These are phyloP conservation scores for Gaultheria prostrata DNA, from an alignment of 148 eudicot genomes.

Conservation along the genomic window DNA sequence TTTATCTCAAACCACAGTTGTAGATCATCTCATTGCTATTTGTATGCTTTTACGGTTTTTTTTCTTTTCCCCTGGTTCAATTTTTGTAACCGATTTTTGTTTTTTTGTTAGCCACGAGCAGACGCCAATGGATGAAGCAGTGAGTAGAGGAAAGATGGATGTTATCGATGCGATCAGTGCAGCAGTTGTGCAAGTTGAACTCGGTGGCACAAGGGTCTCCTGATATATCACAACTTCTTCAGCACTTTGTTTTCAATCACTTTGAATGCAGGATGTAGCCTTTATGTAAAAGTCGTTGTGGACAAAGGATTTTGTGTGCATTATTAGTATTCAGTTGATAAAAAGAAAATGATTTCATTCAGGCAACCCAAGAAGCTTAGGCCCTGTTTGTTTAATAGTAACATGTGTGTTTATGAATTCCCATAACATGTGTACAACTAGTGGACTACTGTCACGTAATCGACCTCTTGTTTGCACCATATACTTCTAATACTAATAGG, in stretches of 20 bases:
- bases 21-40: not conserved
- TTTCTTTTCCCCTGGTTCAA: not conserved
- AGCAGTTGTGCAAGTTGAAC: slow-evolving; percentile 63
- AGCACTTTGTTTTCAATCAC: not conserved
- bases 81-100: not conserved
- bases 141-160: slow-evolving; percentile 55
- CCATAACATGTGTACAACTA: no score
- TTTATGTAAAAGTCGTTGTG: not conserved
- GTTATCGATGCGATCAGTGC: slow-evolving; percentile 60
- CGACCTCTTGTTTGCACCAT: no score
- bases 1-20: not conserved
- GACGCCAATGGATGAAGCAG: slow-evolving; percentile 72
- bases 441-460: not conserved
- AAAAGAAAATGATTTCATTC: not conserved
- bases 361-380: not conserved
- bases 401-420: not conserved
- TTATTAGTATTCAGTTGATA: not conserved
- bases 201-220: slow-evolving; percentile 44
- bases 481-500: no score
- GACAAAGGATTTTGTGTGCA: not conserved
- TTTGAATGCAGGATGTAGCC: not conserved
- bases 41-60: not conserved
- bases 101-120: slow-evolving; percentile 57
- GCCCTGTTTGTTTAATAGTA: not conserved
- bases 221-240: slow-evolving; percentile 12